Evolutionary conservation across 164 flowering plant genomes (phyloP), one percentile per base, ranked within the genome.

Genomic region (Chimonanthus salicifolius): DNA sequence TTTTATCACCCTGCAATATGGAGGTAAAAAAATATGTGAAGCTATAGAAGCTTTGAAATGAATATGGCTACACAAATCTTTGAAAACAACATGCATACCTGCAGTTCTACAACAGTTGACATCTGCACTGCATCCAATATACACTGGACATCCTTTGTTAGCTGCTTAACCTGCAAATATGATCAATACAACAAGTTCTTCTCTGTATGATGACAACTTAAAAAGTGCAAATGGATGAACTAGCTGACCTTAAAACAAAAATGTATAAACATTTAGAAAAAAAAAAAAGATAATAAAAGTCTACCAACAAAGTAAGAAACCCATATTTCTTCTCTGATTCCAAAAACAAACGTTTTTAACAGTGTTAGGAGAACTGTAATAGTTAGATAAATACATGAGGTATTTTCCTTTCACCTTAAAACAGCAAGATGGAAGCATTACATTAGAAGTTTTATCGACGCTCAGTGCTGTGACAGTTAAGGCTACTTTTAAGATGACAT

Each of bases 31-130:
- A 54, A 54, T 15, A 2, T 6, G 18, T 6, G 6, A 62, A 63
- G 7, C 18, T 63, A 63, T 21, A 7, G 16, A 63, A 8, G 7
- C 5, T 18, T 20, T 0, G 58, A 21, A 63, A 18, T 6, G 18
- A 21, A 63, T 33, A 10, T 54, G 16, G 60, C 4, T 10, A 54
- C 6, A 54, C 13, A 9, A 51, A 33, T 33, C 1, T 20, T 6
- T 46, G 49, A 65, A 65, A 1, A 44, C n/a, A 70, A 7, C 6
- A 9, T 8, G 60, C 46, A 48, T 81, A 87, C 96, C 87, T 85
- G 85, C 20, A 87, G 84, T 85, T 91, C 96, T 20, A 91, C 85
- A 9, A 81, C 70, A 3, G 83, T 71, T 21, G 96, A 89, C 72
- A 69, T 60, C 72, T 82, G 77, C 76, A 91, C 70, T 47, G 90